phyloP scores from a whole-genome alignment of 169 alveolate species.

The Miamiensis avidus region DNA sequence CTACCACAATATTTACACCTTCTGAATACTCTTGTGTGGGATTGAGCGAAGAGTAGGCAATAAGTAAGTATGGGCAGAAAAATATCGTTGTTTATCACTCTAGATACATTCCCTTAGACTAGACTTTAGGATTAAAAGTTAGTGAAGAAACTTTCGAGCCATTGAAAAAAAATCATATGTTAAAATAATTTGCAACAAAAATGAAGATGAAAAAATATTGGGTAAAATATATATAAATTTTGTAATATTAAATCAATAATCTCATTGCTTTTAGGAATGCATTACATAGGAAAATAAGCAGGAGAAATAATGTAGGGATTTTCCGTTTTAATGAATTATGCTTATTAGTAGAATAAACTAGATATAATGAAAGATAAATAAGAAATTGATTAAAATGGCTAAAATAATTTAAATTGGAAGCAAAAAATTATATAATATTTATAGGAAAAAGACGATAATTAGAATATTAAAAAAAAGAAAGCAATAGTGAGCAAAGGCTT shows the following conservation, averaged over 20 bases:
- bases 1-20: slow-evolving; percentile 92
- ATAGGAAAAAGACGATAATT: no score
- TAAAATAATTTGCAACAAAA: slow-evolving; percentile 57
- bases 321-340: slow-evolving; percentile 78
- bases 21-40: slow-evolving; percentile 85
- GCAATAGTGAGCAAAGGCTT: background rate
- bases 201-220: slow-evolving; percentile 63
- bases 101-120: slow-evolving; percentile 73
- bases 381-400: no score
- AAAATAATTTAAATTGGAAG: no score
- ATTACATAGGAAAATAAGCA: slow-evolving; percentile 76
- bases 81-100: slow-evolving; percentile 77
- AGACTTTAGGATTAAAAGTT: slow-evolving; percentile 45
- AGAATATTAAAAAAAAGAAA: no score
- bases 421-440: no score
- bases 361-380: no score
- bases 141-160: slow-evolving; percentile 30
- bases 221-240: no score
- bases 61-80: slow-evolving; percentile 60
- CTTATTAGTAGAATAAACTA: no score
- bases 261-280: slow-evolving; percentile 77
- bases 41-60: slow-evolving; percentile 71
- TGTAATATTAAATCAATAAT: no score
- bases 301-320: slow-evolving; percentile 79
- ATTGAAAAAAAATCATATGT: slow-evolving; percentile 58